Evolutionary conservation across 2,329 filamentous ascomycete genomes (phyloP).

Genomic region (Endocalyx cinctus): DNA sequence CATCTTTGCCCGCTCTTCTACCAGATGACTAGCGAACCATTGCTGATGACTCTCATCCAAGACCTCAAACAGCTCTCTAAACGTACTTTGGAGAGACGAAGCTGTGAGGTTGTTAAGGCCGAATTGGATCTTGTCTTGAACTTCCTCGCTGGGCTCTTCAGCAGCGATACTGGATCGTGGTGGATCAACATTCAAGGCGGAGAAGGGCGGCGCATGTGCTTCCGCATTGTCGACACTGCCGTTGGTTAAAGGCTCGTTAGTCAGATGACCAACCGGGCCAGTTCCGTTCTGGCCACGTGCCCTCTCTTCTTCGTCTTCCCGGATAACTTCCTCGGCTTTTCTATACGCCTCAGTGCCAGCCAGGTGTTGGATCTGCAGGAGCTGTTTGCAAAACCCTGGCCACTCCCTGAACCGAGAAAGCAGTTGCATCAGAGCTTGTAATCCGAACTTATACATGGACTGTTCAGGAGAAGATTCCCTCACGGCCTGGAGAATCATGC

Average conservation of each 20-base stretch:
- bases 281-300: slow-evolving; percentile 52
- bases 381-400: slow-evolving; percentile 87
- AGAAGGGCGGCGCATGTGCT: slow-evolving; percentile 65
- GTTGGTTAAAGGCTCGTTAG: slow-evolving; percentile 57
- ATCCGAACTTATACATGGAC: slow-evolving; percentile 96
- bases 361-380: slow-evolving; percentile 76
- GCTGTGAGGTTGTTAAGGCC: slow-evolving; percentile 95
- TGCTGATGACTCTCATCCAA: slow-evolving; percentile 80
- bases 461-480: slow-evolving; percentile 77
- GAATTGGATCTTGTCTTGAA: slow-evolving; percentile 91
- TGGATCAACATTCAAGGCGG: slow-evolving; percentile 71
- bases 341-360: slow-evolving; percentile 80
- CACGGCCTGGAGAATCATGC: slow-evolving; percentile 96
- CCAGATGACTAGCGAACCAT: slow-evolving; percentile 94
- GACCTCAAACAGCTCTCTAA: slow-evolving; percentile 72
- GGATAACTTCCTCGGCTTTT: slow-evolving; percentile 76
- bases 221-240: slow-evolving; percentile 67
- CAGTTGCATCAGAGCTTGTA: slow-evolving; percentile 90
- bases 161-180: slow-evolving; percentile 59
- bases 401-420: slow-evolving; percentile 81
- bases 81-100: slow-evolving; percentile 79
- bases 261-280: slow-evolving; percentile 29
- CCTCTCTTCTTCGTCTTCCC: slow-evolving; percentile 59
- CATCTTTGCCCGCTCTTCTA: slow-evolving; percentile 93
- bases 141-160: slow-evolving; percentile 77